Evolutionary conservation across 2,329 filamentous ascomycete species (phyloP).

Genomic region (Phoma herbarum): DNA sequence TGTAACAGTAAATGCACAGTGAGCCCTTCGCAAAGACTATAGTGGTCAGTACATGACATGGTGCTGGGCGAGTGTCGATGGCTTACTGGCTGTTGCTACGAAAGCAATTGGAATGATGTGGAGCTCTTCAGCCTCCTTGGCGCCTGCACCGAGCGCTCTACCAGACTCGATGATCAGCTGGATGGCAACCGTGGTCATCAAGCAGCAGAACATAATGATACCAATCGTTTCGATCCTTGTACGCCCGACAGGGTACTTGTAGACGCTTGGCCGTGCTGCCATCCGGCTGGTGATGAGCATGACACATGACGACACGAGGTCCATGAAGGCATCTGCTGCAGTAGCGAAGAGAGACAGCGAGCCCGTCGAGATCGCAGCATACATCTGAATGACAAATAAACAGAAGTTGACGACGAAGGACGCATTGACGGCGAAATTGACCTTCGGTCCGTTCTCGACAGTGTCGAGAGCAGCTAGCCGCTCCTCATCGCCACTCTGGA

Average conservation of each 20-base stretch:
- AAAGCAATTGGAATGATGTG: conserved; percentile 65
- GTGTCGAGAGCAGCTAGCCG: conserved; percentile 61
- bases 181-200: conserved; percentile 73
- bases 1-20: conserved; percentile 64
- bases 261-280: conserved; percentile 67
- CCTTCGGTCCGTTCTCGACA: conserved; percentile 56
- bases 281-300: conserved; percentile 69
- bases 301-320: conserved; percentile 70
- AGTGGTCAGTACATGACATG: conserved; percentile 15
- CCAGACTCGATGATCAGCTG: conserved; percentile 68
- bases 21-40: conserved; percentile 61
- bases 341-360: conserved; percentile 71
- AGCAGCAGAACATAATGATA: conserved; percentile 71
- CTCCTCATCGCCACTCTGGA: conserved; percentile 66
- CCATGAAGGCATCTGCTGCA: conserved; percentile 72
- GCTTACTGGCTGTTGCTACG: conserved; percentile 63
- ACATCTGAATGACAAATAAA: conserved; percentile 66
- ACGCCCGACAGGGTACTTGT: conserved; percentile 70
- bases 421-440: conserved; percentile 52
- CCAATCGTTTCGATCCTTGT: conserved; percentile 71
- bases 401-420: conserved; percentile 54
- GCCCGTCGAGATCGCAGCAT: conserved; percentile 65
- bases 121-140: conserved; percentile 55
- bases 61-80: neutral
- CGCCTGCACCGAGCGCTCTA: conserved; percentile 59